Conservation (phyloP, 1,139 yeast genomes). For the Kodamaea anthophila region DNA sequence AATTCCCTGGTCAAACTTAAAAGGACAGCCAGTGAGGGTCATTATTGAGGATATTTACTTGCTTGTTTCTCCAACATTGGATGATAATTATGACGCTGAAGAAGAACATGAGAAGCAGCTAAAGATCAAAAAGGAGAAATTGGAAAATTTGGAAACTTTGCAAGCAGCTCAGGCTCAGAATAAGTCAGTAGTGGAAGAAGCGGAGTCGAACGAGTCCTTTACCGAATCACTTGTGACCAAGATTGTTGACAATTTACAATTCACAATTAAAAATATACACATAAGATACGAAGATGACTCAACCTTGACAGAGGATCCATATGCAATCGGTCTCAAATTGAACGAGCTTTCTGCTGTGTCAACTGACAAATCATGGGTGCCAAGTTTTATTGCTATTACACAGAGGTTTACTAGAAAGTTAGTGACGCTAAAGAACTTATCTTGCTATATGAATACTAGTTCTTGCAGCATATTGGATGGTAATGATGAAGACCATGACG, state of each 20-base stretch:
- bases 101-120: conserved; percentile 65
- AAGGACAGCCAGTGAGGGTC: conserved; percentile 87
- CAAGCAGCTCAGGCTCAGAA: conserved; percentile 39
- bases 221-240: conserved; percentile 85
- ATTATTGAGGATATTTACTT: conserved; percentile 84
- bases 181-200: conserved; percentile 36
- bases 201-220: conserved; percentile 62
- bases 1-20: conserved; percentile 95
- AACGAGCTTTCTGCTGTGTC: conserved; percentile 89
- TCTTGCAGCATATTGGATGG: conserved; percentile 34
- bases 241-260: conserved; percentile 86
- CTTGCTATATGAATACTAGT: conserved; percentile 84
- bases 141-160: conserved; percentile 63
- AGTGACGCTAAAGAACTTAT: conserved; percentile 65
- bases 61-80: conserved; percentile 66
- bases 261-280: conserved; percentile 90
- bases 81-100: conserved; percentile 50
- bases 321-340: conserved; percentile 76
- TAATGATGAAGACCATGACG: conserved; percentile 36
- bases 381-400: conserved; percentile 74
- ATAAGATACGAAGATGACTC: conserved; percentile 82
- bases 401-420: conserved; percentile 69
- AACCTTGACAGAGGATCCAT: conserved; percentile 63
- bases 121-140: conserved; percentile 57
- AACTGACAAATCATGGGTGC: conserved; percentile 79